Base-by-base conservation (phyloP, 176 grass and related monocot genomes). In the Paspalum vaginatum region DNA sequence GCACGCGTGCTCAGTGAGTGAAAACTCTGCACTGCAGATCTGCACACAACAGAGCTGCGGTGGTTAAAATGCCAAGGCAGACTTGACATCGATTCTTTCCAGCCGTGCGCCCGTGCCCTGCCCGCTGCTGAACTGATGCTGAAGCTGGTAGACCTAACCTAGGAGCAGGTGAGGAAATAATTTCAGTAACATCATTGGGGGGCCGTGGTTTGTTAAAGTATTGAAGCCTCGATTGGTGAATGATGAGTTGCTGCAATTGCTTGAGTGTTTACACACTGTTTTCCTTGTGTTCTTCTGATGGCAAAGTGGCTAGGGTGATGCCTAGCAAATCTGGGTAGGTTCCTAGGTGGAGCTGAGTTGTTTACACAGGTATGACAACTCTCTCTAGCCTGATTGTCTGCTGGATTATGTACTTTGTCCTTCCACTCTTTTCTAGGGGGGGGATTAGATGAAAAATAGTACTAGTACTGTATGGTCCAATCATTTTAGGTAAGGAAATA, bases 1-100 rank as follows among this genome's bases (percentile, higher is more conserved):
- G 82, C 85, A 87, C 40, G 79, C 79, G 79, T 81, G 79, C 65
- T 77, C 79, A 63, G 50, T 41, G 8, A 7, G 1, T 66, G n/a
- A 15, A n/a, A 37, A 32, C 17, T 27, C 18, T 81, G 61, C 62
- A 68, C 1, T 60, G n/a, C 58, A 27, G n/a, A 45, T 62, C 20
- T 71, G 6, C 60, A 37, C 26, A 68, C 62, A 14, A 68, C 52
- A 58, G 62, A 65, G 86, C 59, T 27, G 74, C 72, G 64, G 49
- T 63, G 32, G 64, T 82, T 26, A 65, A 47, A 72, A 65, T 78
- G 40, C 27, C 74, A 65, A 78, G 18, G 39, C 45, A 64, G 47
- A 52, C 43, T 65, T 56, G 74, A 40, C 74, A 58, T 56, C n/a
- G 2, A 26, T 17, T 20, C 56, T 77, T 65, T 67, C 26, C 70